phyloP scores from a whole-genome alignment of 2,329 filamentous ascomycete species.

The Beauveria scarabaeidicola region DNA sequence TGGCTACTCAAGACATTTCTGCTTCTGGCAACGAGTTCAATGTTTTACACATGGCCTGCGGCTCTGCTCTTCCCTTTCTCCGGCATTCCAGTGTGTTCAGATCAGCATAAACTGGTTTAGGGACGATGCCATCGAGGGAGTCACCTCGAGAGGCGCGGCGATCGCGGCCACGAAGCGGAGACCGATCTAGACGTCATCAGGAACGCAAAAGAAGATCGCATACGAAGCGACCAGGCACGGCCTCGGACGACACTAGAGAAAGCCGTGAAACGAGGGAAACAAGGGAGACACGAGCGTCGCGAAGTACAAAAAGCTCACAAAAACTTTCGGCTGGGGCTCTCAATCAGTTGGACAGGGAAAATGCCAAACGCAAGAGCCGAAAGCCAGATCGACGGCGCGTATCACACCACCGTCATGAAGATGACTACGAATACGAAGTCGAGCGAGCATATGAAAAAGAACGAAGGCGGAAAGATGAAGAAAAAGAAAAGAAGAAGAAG shows the following conservation, averaged over 20 bases:
- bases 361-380: conserved; percentile 39
- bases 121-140: conserved; percentile 28
- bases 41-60: neutral
- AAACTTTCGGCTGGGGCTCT: conserved; percentile 47
- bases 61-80: conserved; percentile 8
- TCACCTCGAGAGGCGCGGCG: conserved; percentile 24
- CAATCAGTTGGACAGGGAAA: conserved; percentile 55
- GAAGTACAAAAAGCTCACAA: conserved; percentile 15
- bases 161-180: conserved; percentile 21
- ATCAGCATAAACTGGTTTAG: conserved; percentile 10
- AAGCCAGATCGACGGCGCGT: conserved; percentile 31
- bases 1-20: conserved; percentile 9
- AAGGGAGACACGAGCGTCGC: neutral
- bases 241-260: conserved; percentile 26
- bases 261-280: conserved; percentile 10
- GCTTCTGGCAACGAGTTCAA: neutral
- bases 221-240: conserved; percentile 23
- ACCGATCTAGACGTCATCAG: conserved; percentile 25
- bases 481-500: conserved; percentile 37
- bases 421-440: conserved; percentile 9
- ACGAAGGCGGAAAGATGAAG: conserved; percentile 25
- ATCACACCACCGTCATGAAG: conserved; percentile 8
- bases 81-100: conserved; percentile 18
- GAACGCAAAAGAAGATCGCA: conserved; percentile 29
- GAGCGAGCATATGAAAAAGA: conserved; percentile 20